A percentile compares a stretch with the other conserved stretches of the same genome.
Conservation (phyloP, 2,329 filamentous ascomycete species). For the Penicillium sp. region DNA sequence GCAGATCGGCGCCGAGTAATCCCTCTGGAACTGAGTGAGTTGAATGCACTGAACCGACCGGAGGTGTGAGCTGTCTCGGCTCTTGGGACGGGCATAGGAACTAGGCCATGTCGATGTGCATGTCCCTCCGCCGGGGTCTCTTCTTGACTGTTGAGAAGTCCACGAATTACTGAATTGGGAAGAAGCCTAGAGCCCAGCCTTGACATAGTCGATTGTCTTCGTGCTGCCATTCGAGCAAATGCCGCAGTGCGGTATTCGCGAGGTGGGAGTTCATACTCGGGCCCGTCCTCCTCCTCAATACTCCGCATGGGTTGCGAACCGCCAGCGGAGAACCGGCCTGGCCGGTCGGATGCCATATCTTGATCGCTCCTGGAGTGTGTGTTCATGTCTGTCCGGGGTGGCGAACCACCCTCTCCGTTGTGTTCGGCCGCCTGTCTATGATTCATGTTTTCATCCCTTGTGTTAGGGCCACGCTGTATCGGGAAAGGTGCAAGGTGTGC, state of each 20-base stretch:
- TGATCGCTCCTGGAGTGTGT: constrained; percentile 11
- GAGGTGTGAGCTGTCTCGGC: constrained; percentile 34
- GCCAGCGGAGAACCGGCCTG: constrained; percentile 6
- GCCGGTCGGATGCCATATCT: constrained; percentile 12
- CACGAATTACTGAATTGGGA: constrained; percentile 47
- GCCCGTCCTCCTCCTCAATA: constrained; percentile 38
- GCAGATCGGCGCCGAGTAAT: constrained; percentile 41
- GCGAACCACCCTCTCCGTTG: constrained; percentile 21
- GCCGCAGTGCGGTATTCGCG: constrained; percentile 33
- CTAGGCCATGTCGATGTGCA: constrained; percentile 44
- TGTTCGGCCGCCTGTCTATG: constrained; percentile 29
- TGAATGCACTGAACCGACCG: constrained; percentile 43
- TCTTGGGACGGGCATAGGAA: constrained; percentile 38
- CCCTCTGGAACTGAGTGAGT: constrained; percentile 39
- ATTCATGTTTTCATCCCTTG: constrained; percentile 40
- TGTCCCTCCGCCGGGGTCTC: constrained; percentile 47
- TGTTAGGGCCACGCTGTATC: constrained; percentile 19
- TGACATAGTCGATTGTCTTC: constrained; percentile 49
- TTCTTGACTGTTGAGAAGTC: constrained; percentile 46
- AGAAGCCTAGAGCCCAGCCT: constrained; percentile 48
- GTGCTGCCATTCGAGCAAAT: constrained; percentile 36
- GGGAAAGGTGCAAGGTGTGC: constrained; percentile 22
- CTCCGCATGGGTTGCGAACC: constrained; percentile 29
- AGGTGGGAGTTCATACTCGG: constrained; percentile 33
- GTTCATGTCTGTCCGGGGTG: constrained; percentile 18